Evolutionary conservation across 345 rosid species (phyloP).

Genomic region (Garcia nutans): DNA sequence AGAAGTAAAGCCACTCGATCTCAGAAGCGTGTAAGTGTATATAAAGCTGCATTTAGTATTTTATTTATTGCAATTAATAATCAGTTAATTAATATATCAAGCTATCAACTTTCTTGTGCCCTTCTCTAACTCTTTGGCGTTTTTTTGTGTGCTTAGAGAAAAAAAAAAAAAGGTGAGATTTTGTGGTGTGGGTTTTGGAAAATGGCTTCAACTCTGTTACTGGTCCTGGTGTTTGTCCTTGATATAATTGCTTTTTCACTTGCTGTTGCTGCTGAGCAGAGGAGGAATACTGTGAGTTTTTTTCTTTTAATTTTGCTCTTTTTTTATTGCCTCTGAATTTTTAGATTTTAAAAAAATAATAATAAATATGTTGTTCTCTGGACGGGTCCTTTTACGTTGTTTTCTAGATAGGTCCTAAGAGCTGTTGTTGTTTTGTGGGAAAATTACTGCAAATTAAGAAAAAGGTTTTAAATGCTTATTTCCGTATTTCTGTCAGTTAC

Average conservation of each 20-base stretch:
- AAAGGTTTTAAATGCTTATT: background rate
- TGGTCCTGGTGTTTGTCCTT: slow-evolving; percentile 61
- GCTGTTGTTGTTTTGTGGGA: slow-evolving; percentile 6
- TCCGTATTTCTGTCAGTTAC: background rate
- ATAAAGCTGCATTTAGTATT: slow-evolving; percentile 2
- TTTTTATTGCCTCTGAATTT: background rate
- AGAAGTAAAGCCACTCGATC: slow-evolving; percentile 13
- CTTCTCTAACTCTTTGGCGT: slow-evolving; percentile 8
- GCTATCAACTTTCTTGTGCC: background rate
- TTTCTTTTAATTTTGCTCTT: background rate
- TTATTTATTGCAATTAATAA: background rate
- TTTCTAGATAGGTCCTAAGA: background rate
- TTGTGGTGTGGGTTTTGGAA: slow-evolving; percentile 17
- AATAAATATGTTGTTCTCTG: background rate
- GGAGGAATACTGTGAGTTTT: slow-evolving; percentile 73
- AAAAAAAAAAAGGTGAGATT: slow-evolving; percentile 9
- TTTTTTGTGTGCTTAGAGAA: background rate
- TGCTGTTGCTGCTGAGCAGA: slow-evolving; percentile 95
- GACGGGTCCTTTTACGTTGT: background rate
- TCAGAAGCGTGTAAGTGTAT: background rate
- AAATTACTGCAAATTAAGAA: background rate
- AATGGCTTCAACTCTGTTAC: slow-evolving; percentile 68
- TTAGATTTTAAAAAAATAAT: too few relatives aligned
- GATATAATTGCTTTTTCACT: slow-evolving; percentile 86
- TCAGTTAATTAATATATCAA: background rate